phyloP scores from a whole-genome alignment of 2,329 filamentous ascomycete genomes.

The Chrysoporthe cubensis region DNA sequence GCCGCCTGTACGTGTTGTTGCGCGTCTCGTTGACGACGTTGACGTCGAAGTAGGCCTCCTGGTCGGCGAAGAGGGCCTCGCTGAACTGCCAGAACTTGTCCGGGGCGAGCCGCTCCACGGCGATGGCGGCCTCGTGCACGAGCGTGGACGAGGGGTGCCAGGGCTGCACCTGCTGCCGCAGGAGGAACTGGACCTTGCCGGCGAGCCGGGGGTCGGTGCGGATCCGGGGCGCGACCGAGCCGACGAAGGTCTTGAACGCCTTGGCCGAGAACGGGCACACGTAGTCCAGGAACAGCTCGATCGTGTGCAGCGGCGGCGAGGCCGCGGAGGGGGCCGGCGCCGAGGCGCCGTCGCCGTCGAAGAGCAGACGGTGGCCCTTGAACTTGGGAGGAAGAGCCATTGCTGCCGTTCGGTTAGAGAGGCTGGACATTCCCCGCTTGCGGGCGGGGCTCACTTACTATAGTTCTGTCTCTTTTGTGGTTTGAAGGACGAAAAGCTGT shows the following conservation, averaged over 20 bases:
- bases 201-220: constrained; percentile 60
- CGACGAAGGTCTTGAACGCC: constrained; percentile 78
- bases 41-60: constrained; percentile 82
- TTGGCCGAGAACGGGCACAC: constrained; percentile 75
- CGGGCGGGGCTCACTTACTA: constrained; percentile 9
- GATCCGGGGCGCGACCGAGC: constrained; percentile 66
- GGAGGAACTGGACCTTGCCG: constrained; percentile 71
- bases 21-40: constrained; percentile 81
- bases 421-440: background rate
- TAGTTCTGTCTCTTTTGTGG: constrained; percentile 5
- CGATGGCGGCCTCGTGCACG: constrained; percentile 78
- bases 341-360: constrained; percentile 43
- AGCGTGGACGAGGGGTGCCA: constrained; percentile 91
- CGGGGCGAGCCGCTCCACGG: constrained; percentile 73
- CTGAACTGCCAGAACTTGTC: constrained; percentile 82
- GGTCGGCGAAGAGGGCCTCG: constrained; percentile 64
- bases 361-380: constrained; percentile 69
- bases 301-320: constrained; percentile 55
- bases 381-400: constrained; percentile 83
- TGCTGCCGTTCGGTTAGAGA: constrained; percentile 8
- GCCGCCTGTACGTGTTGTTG: constrained; percentile 80
- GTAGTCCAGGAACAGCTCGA: constrained; percentile 82
- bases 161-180: constrained; percentile 90
- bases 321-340: constrained; percentile 38
- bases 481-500: background rate